Base-by-base conservation (phyloP, 1,284 basidiomycete genomes). In the Chiua sp. region DNA sequence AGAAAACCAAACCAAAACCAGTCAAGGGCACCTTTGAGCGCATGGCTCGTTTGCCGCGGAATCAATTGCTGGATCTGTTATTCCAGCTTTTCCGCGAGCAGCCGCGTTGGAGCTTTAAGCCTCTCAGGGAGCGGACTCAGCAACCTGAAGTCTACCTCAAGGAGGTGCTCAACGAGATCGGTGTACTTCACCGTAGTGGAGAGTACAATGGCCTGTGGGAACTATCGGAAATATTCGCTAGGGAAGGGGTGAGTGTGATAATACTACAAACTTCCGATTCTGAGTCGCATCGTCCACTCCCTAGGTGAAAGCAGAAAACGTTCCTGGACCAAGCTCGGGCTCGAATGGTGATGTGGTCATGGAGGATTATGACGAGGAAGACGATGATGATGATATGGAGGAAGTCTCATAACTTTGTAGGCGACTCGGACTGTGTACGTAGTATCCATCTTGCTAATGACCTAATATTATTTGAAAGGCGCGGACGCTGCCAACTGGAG, bases 81-180 rank as follows among this genome's bases (percentile, higher is more conserved):
- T 97, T 98, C 75, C 71, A 77, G 3, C 80, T 90, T 11, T 98
- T 97, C 79, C 85, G 87, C 59, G 86, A 93, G 57, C 85, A 87
- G 60, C 86, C 91, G 42, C 89, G 89, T 64, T 98, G 95, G 95
- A 82, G 87, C 61, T 88, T 98, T 72, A 90, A 91, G 64, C 81
- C 87, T 20, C 78, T 98, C 54, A 85, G 93, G 51, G 87, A 91
- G 63, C 87, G 87, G 56, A 93, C 92, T 0, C 90, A 96, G 72
- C 96, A 98, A 76, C 96, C 96, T 1, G 93, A 97, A 74, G 87
- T 82, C 18, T 98, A 95, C 75, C 84, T 98, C 59, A 93, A 95
- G 67, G 94, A 98, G 68, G 88, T 94, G 1, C 78, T 98, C 53
- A 80, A 79, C 48, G 91, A 94, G 63, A 90, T 98, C 51, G 96